Evolutionary conservation across 306 rosid species (phyloP).

Genomic region (Sphenostylis stenocarpa): DNA sequence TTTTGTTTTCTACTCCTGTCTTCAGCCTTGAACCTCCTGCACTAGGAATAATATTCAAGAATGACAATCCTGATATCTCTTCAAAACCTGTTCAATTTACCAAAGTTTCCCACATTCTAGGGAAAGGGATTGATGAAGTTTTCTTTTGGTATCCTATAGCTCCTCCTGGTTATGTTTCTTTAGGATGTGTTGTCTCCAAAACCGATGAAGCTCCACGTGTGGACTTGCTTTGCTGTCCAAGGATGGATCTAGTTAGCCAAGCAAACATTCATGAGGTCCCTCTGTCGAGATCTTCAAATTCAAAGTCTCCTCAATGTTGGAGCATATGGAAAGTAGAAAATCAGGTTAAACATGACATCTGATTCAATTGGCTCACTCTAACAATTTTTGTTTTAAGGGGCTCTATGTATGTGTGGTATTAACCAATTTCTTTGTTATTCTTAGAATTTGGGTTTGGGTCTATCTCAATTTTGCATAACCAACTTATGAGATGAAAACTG

Average conservation of each 20-base stretch:
- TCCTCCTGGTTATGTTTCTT: slow-evolving; percentile 98
- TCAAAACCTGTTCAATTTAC: slow-evolving; percentile 93
- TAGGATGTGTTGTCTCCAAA: slow-evolving; percentile 88
- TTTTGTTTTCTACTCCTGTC: slow-evolving; percentile 31
- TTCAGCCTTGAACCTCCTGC: slow-evolving; percentile 98
- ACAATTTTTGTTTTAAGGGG: no score
- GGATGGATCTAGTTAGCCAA: slow-evolving; percentile 97
- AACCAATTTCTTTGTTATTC: neutral
- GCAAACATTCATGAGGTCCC: slow-evolving; percentile 83
- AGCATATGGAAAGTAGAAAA: slow-evolving; percentile 98
- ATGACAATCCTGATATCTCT: slow-evolving; percentile 78
- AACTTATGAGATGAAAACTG: no score
- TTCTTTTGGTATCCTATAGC: slow-evolving; percentile 97
- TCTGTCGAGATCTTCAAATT: slow-evolving; percentile 79
- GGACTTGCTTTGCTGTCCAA: slow-evolving; percentile 82
- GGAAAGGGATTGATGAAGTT: slow-evolving; percentile 84
- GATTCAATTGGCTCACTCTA: neutral
- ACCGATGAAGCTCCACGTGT: slow-evolving; percentile 73
- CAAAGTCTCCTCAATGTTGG: slow-evolving; percentile 86
- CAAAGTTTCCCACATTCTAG: slow-evolving; percentile 76
- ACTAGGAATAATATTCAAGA: slow-evolving; percentile 81
- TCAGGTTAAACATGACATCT: slow-evolving; percentile 55
- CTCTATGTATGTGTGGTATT: neutral
- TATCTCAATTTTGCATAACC: no score
- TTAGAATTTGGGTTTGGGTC: neutral